Percentiles rank a stretch among this genome's conserved stretches.
phyloP scores from a whole-genome alignment of 352 stramenopile genomes.

The Pythium coloratum region DNA sequence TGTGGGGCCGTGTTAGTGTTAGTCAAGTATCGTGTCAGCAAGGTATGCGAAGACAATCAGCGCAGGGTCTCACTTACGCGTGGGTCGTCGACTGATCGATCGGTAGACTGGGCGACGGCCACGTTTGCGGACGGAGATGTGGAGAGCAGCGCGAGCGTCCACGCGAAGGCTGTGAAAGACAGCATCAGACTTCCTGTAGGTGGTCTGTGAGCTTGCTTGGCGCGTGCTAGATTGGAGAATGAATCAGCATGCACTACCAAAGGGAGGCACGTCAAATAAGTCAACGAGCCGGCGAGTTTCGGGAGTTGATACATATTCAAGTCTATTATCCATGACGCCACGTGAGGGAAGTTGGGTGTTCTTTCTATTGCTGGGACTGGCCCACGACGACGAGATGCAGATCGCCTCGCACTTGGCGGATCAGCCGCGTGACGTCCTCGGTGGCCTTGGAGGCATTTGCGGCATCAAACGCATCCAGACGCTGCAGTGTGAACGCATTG shows the following conservation, averaged over 20 bases:
- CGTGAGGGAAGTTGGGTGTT: neutral
- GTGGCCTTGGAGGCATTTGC: slow-evolving; percentile 24
- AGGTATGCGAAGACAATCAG: no score
- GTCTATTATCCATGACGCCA: slow-evolving; percentile 9
- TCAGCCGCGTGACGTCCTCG: slow-evolving; percentile 38
- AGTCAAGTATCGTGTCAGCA: no score
- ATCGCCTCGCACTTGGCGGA: slow-evolving; percentile 60
- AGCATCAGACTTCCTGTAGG: neutral
- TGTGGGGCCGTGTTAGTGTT: neutral
- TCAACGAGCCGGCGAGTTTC: neutral
- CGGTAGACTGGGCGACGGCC: no score
- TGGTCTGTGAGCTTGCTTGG: neutral
- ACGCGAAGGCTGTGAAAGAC: neutral
- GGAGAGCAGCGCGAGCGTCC: neutral
- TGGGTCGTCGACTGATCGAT: slow-evolving; percentile 28
- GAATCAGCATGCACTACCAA: no score
- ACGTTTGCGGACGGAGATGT: neutral
- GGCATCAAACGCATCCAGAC: slow-evolving; percentile 28
- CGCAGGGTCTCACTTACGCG: slow-evolving; percentile 30
- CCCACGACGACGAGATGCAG: slow-evolving; percentile 57
- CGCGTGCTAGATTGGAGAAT: neutral
- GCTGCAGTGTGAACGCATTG: slow-evolving; percentile 29
- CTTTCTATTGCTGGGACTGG: slow-evolving; percentile 19
- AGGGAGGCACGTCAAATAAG: neutral
- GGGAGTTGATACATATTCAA: slow-evolving; percentile 8